Evolutionary conservation across 2,329 filamentous ascomycete genomes (phyloP), one percentile per base, ranked within the genome.

Genomic region (Fusarium incarnatum): DNA sequence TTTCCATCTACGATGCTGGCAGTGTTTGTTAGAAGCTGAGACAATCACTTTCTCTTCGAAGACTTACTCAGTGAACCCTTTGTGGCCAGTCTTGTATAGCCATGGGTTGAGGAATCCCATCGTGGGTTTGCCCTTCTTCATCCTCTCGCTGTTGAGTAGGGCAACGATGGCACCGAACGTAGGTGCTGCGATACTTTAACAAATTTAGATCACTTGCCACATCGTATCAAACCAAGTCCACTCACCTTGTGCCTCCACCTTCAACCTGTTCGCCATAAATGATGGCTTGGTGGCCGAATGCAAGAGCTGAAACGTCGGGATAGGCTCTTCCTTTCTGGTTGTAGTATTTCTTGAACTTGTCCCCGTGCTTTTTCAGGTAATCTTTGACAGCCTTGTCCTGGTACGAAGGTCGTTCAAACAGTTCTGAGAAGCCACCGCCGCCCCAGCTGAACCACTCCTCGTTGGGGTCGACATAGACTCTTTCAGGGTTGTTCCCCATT

Each of bases 81-180:
- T 34, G 8, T 67, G 49, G 3, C 77, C 79, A 25, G 73, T 61
- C 11, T 75, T 73, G 70, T 90, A 90, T 18, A 91, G 78, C 85
- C 86, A 88, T 2, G 88, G 88, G 75, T 90, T 90, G 27, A 91
- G 77, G 73, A 89, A 90, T 2, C 88, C 88, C 72, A 91, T 78
- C 0, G 81, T 74, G 9, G 84, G 76, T 74, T 84, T 84, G 2
- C 87, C 86, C n/a, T 81, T 80, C 18, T 84, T 80, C 49, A 91
- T 78, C 32, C 89, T 83, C 23, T 87, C 85, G 63, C 89, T 87
- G 74, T 93, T 93, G 53, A 93, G 77, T 40, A 92, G 83, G 1
- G 87, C 84, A 50, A 93, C 80, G 67, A 93, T 84, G 16, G 85
- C 85, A 0, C 90, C 89, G 52, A 91, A 85, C 1, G 89, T 81